These are phyloP conservation scores for Dactylonectria estremocensis DNA, from an alignment of 2,329 filamentous ascomycete species.

Conservation along the genomic window DNA sequence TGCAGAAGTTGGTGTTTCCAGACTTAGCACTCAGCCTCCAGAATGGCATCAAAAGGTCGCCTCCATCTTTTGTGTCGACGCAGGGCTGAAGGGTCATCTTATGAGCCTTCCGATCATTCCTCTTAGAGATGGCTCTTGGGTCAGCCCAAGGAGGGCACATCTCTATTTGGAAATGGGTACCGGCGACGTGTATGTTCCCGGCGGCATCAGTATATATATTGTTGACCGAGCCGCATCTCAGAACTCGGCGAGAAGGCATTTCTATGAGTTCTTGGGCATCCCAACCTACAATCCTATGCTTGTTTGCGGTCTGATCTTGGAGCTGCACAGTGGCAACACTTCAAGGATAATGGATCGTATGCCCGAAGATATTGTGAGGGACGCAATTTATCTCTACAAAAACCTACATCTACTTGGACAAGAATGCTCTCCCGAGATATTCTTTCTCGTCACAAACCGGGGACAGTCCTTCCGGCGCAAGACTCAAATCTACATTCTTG, in stretches of 20 bases:
- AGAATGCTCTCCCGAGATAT: constrained; percentile 1
- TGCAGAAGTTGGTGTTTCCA: not conserved
- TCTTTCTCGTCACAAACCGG: constrained; percentile 9
- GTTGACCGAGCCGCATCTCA: constrained; percentile 4
- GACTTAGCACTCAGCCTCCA: not conserved
- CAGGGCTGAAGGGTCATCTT: not conserved
- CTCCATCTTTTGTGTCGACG: not conserved
- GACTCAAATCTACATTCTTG: constrained; percentile 19
- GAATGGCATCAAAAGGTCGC: constrained; percentile 16
- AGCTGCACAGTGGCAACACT: constrained; percentile 5
- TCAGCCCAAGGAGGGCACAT: not conserved
- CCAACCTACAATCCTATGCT: constrained; percentile 1
- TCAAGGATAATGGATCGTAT: not conserved
- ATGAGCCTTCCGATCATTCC: constrained; percentile 14
- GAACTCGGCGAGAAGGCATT: constrained; percentile 9
- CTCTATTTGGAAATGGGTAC: not conserved
- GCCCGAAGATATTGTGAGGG: constrained; percentile 10
- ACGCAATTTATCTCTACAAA: constrained; percentile 18
- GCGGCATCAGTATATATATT: constrained; percentile 5
- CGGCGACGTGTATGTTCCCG: constrained; percentile 18
- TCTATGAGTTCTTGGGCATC: constrained; percentile 18
- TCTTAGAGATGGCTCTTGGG: constrained; percentile 21
- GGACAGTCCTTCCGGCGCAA: constrained; percentile 1
- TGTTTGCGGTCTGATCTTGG: constrained; percentile 19
- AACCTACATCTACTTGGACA: not conserved